These are phyloP conservation scores for Cucumis sativus DNA, from an alignment of 306 rosid species.

Conservation along the genomic window DNA sequence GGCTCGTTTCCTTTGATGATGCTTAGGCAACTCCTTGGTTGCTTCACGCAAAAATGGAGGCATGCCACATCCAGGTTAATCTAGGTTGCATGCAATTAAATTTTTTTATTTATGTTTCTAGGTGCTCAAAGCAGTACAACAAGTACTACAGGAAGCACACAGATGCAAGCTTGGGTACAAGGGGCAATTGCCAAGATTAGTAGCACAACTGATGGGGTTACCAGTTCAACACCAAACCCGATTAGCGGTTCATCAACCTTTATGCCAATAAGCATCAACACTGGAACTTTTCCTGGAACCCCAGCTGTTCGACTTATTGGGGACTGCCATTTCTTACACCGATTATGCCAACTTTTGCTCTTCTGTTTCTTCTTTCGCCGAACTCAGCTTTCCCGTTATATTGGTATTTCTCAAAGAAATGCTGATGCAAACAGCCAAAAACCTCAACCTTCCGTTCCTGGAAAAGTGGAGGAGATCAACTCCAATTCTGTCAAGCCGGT, in stretches of 20 bases:
- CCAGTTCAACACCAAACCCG: constrained; percentile 76
- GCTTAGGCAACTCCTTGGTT: neutral
- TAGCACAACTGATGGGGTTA: constrained; percentile 64
- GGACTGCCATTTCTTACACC: constrained; percentile 94
- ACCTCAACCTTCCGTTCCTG: constrained; percentile 52
- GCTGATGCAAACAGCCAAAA: constrained; percentile 60
- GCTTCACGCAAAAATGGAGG: neutral
- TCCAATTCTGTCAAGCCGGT: constrained; percentile 42
- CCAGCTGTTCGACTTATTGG: constrained; percentile 99
- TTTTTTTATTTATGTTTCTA: constrained; percentile 19
- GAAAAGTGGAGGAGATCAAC: constrained; percentile 62
- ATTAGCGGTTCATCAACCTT: constrained; percentile 85
- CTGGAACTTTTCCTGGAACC: constrained; percentile 99
- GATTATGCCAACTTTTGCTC: constrained; percentile 90
- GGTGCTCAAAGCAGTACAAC: constrained; percentile 73
- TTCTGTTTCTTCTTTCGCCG: constrained; percentile 97
- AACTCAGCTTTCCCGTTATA: constrained; percentile 63
- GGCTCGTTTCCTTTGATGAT: neutral
- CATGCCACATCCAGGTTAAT: neutral
- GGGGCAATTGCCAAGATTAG: constrained; percentile 97
- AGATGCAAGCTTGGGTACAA: constrained; percentile 96
- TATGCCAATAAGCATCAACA: constrained; percentile 94
- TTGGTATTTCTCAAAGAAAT: constrained; percentile 56
- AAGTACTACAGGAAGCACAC: constrained; percentile 72
- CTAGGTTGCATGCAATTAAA: neutral